A percentile compares a stretch with the other conserved stretches of the same genome.
phyloP scores from a whole-genome alignment of 1,284 basidiomycete genomes.

The Hemileccinum hortonii region DNA sequence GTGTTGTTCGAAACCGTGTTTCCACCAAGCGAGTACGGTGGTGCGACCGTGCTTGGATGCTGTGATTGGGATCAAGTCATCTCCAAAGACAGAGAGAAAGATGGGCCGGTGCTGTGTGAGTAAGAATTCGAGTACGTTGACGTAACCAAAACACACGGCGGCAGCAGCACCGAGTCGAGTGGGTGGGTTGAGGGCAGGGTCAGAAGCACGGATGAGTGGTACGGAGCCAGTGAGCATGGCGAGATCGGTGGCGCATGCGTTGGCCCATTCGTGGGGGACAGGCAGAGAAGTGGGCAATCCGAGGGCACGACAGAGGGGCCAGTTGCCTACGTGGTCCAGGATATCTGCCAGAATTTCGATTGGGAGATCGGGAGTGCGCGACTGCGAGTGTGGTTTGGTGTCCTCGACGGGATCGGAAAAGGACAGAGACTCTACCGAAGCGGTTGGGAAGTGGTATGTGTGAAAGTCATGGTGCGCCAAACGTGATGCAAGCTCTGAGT shows the following conservation, averaged over 20 bases:
- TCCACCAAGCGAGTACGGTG: constrained; percentile 79
- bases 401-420: constrained; percentile 21
- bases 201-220: constrained; percentile 54
- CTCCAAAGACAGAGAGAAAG: constrained; percentile 59
- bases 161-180: constrained; percentile 66
- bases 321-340: constrained; percentile 73
- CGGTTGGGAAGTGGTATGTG: constrained; percentile 59
- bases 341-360: constrained; percentile 75
- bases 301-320: constrained; percentile 76
- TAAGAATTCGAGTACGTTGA: constrained; percentile 71
- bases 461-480: constrained; percentile 71
- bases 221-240: constrained; percentile 66
- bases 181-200: constrained; percentile 54
- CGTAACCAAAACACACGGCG: constrained; percentile 71
- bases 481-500: constrained; percentile 61
- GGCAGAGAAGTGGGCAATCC: constrained; percentile 67
- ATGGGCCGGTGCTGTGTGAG: constrained; percentile 59
- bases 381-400: constrained; percentile 21
- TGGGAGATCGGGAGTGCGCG: constrained; percentile 58
- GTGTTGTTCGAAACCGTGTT: constrained; percentile 57
- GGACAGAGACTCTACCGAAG: constrained; percentile 22
- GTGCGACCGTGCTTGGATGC: constrained; percentile 73
- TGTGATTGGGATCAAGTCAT: constrained; percentile 67
- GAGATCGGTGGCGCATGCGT: constrained; percentile 64
- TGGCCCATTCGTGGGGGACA: constrained; percentile 66